phyloP scores from a whole-genome alignment of 768 basidiomycete genomes.

The Hygrophorus russula region DNA sequence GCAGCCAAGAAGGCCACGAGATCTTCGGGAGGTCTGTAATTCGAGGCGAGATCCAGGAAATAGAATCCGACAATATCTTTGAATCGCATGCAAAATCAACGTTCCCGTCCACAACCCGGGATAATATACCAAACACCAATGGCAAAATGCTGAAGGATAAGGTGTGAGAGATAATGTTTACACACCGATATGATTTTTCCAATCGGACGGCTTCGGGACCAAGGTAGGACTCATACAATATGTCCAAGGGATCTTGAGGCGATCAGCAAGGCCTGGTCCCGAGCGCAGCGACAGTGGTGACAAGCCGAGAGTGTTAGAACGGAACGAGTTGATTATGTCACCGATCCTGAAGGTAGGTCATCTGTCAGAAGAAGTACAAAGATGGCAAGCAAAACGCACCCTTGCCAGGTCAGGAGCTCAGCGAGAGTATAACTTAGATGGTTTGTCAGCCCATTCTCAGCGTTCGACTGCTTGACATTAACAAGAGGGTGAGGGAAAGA shows the following conservation, averaged over 20 bases:
- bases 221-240: constrained; percentile 52
- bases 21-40: constrained; percentile 37
- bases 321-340: constrained; percentile 48
- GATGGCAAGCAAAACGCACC: constrained; percentile 21
- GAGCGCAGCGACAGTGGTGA: constrained; percentile 34
- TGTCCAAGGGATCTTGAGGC: constrained; percentile 47
- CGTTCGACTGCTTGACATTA: constrained; percentile 43
- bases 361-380: not conserved
- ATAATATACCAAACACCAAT: not conserved
- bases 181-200: constrained; percentile 50
- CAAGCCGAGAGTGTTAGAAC: constrained; percentile 36
- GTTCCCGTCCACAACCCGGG: not conserved
- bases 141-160: not conserved
- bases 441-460: constrained; percentile 41
- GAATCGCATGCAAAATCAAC: not conserved
- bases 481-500: constrained; percentile 56
- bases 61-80: constrained; percentile 57
- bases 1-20: constrained; percentile 34
- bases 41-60: constrained; percentile 41
- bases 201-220: constrained; percentile 50
- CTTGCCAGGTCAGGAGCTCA: constrained; percentile 50
- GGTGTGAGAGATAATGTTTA: not conserved
- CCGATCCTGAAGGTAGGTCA: constrained; percentile 29
- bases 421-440: constrained; percentile 48
- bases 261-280: constrained; percentile 41